Percentiles rank a stretch among this genome's conserved stretches.
These are phyloP conservation scores for Lycium barbarum DNA, from an alignment of 257 asterid species.

Conservation along the genomic window DNA sequence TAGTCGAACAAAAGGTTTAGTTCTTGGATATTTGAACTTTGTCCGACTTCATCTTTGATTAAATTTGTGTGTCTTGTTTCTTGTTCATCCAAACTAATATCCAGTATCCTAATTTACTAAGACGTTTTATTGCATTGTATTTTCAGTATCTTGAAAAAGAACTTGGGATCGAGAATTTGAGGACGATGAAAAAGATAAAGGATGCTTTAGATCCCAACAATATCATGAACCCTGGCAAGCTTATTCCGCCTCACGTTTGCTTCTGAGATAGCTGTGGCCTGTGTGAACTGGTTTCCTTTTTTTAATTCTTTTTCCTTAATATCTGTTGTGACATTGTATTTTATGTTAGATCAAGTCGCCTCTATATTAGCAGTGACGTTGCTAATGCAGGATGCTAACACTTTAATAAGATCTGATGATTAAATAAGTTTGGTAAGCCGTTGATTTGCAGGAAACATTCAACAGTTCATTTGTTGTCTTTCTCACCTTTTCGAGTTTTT, in stretches of 20 bases:
- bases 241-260: constrained; percentile 89
- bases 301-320: neutral
- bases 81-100: neutral
- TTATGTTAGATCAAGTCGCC: neutral
- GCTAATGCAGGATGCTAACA: neutral
- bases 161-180: constrained; percentile 85
- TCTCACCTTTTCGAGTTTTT: neutral
- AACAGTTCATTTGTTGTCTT: neutral
- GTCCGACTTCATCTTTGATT: neutral
- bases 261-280: constrained; percentile 44
- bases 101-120: neutral
- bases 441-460: neutral
- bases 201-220: constrained; percentile 82
- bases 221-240: constrained; percentile 97
- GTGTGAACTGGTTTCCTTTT: neutral
- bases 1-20: neutral
- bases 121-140: neutral
- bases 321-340: constrained; percentile 5
- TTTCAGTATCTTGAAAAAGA: constrained; percentile 91
- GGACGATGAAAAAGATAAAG: constrained; percentile 91
- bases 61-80: neutral
- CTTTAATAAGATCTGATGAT: neutral
- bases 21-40: neutral
- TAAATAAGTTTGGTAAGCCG: constrained; percentile 4
- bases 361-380: neutral